Conservation (phyloP, 257 asterid genomes). For the Gynochthodes officinalis region DNA sequence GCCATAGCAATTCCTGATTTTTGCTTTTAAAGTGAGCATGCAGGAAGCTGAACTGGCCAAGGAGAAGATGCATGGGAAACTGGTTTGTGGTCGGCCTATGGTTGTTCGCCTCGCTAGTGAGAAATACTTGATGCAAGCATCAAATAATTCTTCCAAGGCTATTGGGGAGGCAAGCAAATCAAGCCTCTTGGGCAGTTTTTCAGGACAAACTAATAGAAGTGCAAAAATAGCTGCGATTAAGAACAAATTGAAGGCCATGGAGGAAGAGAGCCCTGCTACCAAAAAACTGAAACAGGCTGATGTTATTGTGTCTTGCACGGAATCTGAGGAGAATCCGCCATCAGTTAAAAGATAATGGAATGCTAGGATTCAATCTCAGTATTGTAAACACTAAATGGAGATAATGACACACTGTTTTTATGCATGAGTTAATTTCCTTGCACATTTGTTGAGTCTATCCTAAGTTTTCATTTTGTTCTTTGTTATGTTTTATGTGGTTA, state of each 20-base stretch:
- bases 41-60: conserved; percentile 88
- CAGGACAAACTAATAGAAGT: conserved; percentile 53
- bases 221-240: conserved; percentile 92
- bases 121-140: conserved; percentile 44
- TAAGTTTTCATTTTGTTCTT: background rate
- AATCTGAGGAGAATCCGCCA: conserved; percentile 11
- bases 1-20: conserved; percentile 43
- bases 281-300: conserved; percentile 48
- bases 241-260: conserved; percentile 83
- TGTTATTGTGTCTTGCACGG: conserved; percentile 3
- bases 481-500: background rate
- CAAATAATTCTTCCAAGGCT: conserved; percentile 31
- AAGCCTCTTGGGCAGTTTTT: conserved; percentile 24
- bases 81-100: conserved; percentile 61
- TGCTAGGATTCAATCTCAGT: background rate
- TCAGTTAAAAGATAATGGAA: conserved; percentile 6
- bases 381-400: background rate
- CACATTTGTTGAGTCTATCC: too few relatives aligned
- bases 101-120: conserved; percentile 84
- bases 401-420: background rate
- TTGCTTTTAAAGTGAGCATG: conserved; percentile 83
- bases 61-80: conserved; percentile 90
- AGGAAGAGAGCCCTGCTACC: conserved; percentile 45
- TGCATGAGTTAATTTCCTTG: background rate
- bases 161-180: conserved; percentile 41